Evolutionary conservation across 805 yeast genomes (phyloP).

Genomic region (Wickerhamomyces subpelliculosus): DNA sequence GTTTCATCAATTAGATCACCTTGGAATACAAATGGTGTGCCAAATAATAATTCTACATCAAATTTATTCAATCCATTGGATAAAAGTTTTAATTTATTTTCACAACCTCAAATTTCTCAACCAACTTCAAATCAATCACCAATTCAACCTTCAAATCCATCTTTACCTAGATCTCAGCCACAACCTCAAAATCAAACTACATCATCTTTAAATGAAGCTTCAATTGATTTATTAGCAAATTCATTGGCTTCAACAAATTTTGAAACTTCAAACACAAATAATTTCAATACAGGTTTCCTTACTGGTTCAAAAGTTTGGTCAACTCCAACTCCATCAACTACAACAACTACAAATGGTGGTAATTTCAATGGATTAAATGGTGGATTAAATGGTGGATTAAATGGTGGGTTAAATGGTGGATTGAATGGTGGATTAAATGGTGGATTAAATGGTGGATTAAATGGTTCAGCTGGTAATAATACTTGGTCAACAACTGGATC

Average conservation of each 20-base stretch:
- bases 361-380: too few species aligned
- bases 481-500: slow-evolving; percentile 1
- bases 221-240: slow-evolving; percentile 3
- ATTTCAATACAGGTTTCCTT: background rate
- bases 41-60: background rate
- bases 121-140: too few species aligned
- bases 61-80: background rate
- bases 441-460: too few species aligned
- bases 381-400: too few species aligned
- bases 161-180: too few species aligned
- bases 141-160: too few species aligned
- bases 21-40: background rate
- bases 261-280: too few species aligned
- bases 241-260: slow-evolving; percentile 1
- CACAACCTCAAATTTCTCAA: background rate
- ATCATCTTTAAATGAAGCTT: too few species aligned
- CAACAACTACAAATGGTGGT: background rate
- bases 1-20: background rate
- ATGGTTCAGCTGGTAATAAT: too few species aligned
- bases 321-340: background rate
- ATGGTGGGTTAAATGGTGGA: too few species aligned
- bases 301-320: slow-evolving; percentile 4
- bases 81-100: background rate
- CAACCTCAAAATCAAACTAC: too few species aligned
- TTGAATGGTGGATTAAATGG: too few species aligned